These are phyloP conservation scores for Aphanoascus verrucosus DNA, from an alignment of 2,329 filamentous ascomycete species.

Conservation along the genomic window DNA sequence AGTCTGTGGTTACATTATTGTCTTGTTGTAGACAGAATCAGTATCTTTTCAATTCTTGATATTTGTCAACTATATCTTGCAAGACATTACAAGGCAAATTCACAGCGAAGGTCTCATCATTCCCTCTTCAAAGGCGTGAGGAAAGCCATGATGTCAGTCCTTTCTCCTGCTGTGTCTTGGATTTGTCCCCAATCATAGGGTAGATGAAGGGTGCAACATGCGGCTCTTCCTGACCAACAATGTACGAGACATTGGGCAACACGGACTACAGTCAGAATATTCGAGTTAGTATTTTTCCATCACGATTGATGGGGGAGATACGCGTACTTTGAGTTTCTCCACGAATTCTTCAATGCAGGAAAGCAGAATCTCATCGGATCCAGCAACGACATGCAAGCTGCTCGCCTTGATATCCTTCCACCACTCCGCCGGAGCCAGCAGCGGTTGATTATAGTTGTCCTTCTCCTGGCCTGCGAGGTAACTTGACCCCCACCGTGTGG, in stretches of 20 bases:
- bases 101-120: neutral
- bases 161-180: slow-evolving; percentile 33
- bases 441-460: slow-evolving; percentile 47
- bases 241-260: slow-evolving; percentile 26
- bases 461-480: slow-evolving; percentile 36
- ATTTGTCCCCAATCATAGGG: slow-evolving; percentile 26
- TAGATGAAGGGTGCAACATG: slow-evolving; percentile 37
- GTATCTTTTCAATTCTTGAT: too few species aligned
- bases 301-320: slow-evolving; percentile 17
- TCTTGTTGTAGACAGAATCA: too few species aligned
- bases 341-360: slow-evolving; percentile 46
- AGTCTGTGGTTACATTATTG: too few species aligned
- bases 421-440: slow-evolving; percentile 42
- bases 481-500: slow-evolving; percentile 38
- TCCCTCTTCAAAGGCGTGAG: slow-evolving; percentile 9
- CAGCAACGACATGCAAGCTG: slow-evolving; percentile 44
- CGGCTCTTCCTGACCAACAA: slow-evolving; percentile 30
- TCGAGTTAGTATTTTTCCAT: neutral
- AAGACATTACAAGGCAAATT: neutral
- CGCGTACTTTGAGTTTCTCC: slow-evolving; percentile 36
- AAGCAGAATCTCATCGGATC: slow-evolving; percentile 46
- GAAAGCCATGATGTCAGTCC: slow-evolving; percentile 29
- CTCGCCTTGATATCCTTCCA: slow-evolving; percentile 42
- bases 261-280: slow-evolving; percentile 15
- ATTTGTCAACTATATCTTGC: too few species aligned